phyloP scores from a whole-genome alignment of 2,329 filamentous ascomycete genomes.

The Penicillium corylophilum region DNA sequence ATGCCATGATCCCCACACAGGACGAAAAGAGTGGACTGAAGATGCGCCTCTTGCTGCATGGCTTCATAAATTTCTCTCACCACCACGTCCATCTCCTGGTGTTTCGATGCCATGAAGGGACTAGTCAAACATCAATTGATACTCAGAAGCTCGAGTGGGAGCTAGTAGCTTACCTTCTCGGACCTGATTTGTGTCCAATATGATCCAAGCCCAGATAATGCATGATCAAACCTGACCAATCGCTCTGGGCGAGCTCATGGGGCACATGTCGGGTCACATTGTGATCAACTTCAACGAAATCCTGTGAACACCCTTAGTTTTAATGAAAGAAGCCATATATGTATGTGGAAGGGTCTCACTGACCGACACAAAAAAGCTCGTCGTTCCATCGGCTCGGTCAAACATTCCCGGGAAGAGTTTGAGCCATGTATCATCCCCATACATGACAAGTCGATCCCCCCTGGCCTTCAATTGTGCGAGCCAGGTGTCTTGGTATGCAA shows the following conservation, averaged over 20 bases:
- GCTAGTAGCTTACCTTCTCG: slow-evolving; percentile 60
- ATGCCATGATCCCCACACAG: slow-evolving; percentile 97
- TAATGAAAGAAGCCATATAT: background rate
- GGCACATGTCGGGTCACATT: slow-evolving; percentile 93
- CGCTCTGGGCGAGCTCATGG: slow-evolving; percentile 68
- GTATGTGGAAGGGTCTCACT: slow-evolving; percentile 40
- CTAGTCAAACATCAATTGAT: slow-evolving; percentile 46
- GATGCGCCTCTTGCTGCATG: slow-evolving; percentile 68
- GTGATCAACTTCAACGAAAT: slow-evolving; percentile 96
- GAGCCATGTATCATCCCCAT: slow-evolving; percentile 97
- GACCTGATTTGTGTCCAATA: slow-evolving; percentile 94
- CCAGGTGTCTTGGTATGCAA: slow-evolving; percentile 92
- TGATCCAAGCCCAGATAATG: slow-evolving; percentile 96
- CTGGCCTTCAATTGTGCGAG: slow-evolving; percentile 84
- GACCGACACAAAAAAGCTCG: slow-evolving; percentile 97
- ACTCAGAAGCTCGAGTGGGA: background rate
- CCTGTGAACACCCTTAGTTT: slow-evolving; percentile 52
- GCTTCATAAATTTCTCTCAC: slow-evolving; percentile 73
- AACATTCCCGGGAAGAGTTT: slow-evolving; percentile 93
- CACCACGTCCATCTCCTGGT: slow-evolving; percentile 87
- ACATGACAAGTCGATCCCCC: slow-evolving; percentile 81
- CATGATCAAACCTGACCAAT: slow-evolving; percentile 92
- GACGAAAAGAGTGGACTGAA: slow-evolving; percentile 76
- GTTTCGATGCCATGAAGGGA: slow-evolving; percentile 88
- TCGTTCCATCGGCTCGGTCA: slow-evolving; percentile 83